Conservation (phyloP, 2,329 filamentous ascomycete species). For the Beauveria caledonica region DNA sequence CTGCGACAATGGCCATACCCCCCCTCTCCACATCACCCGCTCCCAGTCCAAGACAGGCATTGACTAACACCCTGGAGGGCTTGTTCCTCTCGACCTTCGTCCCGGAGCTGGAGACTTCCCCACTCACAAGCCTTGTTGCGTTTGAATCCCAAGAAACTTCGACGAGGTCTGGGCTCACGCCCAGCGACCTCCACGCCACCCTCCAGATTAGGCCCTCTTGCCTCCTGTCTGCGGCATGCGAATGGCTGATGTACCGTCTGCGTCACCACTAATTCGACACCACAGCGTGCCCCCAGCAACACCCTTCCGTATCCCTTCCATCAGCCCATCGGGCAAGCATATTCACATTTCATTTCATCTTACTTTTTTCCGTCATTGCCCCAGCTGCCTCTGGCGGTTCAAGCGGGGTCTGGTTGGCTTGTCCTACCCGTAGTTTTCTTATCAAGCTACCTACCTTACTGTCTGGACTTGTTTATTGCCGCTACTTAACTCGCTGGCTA, state of each 20-base stretch:
- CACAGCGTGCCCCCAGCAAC: neutral
- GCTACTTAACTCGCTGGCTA: neutral
- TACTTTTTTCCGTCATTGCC: neutral
- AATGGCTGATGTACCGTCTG: constrained; percentile 1
- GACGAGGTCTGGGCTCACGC: constrained; percentile 5
- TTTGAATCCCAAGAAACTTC: constrained; percentile 8
- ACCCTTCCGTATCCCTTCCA: neutral
- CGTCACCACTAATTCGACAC: neutral
- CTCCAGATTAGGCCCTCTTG: constrained; percentile 5
- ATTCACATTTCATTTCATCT: neutral
- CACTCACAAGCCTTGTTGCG: constrained; percentile 4
- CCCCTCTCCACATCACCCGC: constrained; percentile 1
- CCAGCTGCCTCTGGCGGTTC: neutral
- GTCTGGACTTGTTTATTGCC: neutral
- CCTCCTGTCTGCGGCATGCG: neutral
- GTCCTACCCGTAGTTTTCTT: neutral
- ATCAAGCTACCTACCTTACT: neutral
- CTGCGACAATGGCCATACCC: neutral
- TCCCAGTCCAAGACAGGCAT: neutral
- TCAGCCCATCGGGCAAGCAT: neutral
- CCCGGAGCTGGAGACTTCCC: neutral
- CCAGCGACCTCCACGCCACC: neutral
- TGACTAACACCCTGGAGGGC: neutral
- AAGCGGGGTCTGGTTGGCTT: neutral
- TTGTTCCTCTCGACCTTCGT: neutral